Conservation (phyloP, 2,329 filamentous ascomycete species). For the Talaromyces sp. region DNA sequence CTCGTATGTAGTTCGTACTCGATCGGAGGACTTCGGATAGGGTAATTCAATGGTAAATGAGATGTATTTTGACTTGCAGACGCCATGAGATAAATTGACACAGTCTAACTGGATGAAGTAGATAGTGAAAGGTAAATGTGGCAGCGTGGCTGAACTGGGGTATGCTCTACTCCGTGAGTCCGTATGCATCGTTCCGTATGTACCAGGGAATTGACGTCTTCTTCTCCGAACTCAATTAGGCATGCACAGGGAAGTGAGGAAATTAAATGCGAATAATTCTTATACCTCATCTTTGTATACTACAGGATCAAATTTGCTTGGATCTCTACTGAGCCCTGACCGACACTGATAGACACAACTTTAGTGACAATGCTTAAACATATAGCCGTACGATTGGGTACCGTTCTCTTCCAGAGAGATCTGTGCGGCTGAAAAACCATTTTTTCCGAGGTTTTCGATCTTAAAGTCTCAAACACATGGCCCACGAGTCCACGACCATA, state of each 20-base stretch:
- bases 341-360: neutral
- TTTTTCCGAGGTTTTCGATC: conserved; percentile 1
- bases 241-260: neutral
- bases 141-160: conserved; percentile 2
- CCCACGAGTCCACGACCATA: neutral
- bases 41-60: neutral
- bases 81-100: neutral
- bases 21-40: neutral
- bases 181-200: neutral
- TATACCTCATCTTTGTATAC: neutral
- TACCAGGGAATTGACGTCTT: neutral
- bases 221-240: neutral
- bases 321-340: neutral
- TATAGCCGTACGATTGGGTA: neutral
- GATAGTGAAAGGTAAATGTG: neutral
- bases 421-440: neutral
- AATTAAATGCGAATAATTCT: neutral
- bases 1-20: neutral
- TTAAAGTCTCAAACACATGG: neutral
- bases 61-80: conserved; percentile 1
- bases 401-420: neutral
- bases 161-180: neutral
- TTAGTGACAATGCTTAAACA: neutral
- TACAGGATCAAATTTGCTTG: neutral
- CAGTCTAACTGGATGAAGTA: conserved; percentile 3